Conservation (phyloP, 1,139 yeast species). For the Scheffersomyces segobiensis region DNA sequence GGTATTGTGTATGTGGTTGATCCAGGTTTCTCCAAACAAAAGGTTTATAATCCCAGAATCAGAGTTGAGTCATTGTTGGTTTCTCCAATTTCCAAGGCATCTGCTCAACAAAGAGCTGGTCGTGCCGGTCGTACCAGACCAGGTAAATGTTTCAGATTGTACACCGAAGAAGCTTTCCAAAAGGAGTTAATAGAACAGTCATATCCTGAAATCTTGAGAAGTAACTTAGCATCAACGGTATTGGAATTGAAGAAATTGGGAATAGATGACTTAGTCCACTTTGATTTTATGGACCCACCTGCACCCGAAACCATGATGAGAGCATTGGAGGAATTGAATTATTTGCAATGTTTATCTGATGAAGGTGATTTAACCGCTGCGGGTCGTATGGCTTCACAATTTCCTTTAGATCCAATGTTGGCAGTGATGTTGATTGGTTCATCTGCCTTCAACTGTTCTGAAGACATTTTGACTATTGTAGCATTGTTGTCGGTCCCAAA, state of each 20-base stretch:
- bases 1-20: constrained; percentile 97
- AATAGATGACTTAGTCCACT: constrained; percentile 92
- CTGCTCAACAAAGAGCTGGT: constrained; percentile 98
- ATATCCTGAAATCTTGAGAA: constrained; percentile 91
- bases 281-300: constrained; percentile 99
- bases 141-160: constrained; percentile 93
- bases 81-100: constrained; percentile 94
- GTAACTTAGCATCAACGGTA: constrained; percentile 89
- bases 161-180: constrained; percentile 95
- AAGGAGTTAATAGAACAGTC: constrained; percentile 93
- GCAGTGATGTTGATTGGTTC: constrained; percentile 92
- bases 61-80: constrained; percentile 93
- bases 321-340: constrained; percentile 92
- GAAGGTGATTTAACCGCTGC: constrained; percentile 87
- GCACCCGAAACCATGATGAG: constrained; percentile 99
- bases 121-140: constrained; percentile 99
- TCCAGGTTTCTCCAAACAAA: constrained; percentile 96
- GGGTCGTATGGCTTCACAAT: constrained; percentile 87
- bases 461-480: constrained; percentile 84
- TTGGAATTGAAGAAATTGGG: constrained; percentile 91
- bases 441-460: constrained; percentile 81
- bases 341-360: constrained; percentile 85
- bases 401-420: constrained; percentile 94
- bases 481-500: constrained; percentile 91
- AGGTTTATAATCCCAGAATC: constrained; percentile 94